Evolutionary conservation across 345 rosid genomes (phyloP), one percentile per base, ranked within the genome.

Genomic region (Gossypium bickii): DNA sequence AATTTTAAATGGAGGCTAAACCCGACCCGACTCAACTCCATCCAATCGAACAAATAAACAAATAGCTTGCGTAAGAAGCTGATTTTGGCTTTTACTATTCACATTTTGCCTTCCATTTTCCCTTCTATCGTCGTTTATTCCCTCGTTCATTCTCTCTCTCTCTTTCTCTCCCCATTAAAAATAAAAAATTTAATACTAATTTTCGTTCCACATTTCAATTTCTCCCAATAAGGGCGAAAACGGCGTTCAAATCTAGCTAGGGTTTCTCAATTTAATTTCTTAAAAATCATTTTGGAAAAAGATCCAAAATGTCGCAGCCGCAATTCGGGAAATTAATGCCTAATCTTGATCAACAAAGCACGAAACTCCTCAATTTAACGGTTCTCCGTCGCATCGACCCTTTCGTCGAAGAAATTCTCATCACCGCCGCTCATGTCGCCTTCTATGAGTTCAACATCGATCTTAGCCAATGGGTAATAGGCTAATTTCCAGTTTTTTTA

Each of bases 401-500:
- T 12, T 86, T 82, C 78, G 89, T 94, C 25, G 98, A 89, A 76
- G 92, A 94, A 81, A 95, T 95, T 72, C 90, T 93, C 53, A 91
- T 95, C 83, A 95, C 98, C 1, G 97, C 97, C 24, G 98, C 96
- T 74, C 97, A 94, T 76, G 98, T 94, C 76, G 90, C 98, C 49
- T 87, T 94, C 86, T 94, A 92, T 78, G 93, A 94, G 86, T 94
- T 92, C 89, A 87, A 94, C 76, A 80, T 90, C 80, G 97, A 94
- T 34, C 89, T 84, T 74, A 89, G 85, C 84, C 91, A 86, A 85
- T 94, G 98, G 98, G 97, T 41, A 85, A 84, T 91, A 95, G 93
- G 94, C 22, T 48, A 43, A 22, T 69, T 16, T 6, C n/a, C 25
- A 64, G 59, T 70, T 8, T 7, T 10, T 15, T 17, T 5, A 9